phyloP scores from a whole-genome alignment of 768 basidiomycete genomes.

The Termitomyces sp. region DNA sequence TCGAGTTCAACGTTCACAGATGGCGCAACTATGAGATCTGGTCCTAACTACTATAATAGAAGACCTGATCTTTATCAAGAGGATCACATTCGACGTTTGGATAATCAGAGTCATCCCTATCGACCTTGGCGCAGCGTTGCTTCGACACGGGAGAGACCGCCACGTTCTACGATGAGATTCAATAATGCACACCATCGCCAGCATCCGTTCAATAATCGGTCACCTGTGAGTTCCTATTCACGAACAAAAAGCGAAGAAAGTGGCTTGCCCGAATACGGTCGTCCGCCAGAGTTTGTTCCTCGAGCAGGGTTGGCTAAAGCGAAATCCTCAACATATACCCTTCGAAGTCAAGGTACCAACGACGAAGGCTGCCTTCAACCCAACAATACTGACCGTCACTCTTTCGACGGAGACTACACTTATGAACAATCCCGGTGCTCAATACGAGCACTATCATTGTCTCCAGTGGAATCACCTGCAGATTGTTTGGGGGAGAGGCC shows the following conservation, averaged over 20 bases:
- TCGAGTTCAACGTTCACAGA: neutral
- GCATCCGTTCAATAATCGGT: neutral
- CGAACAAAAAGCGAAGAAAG: neutral
- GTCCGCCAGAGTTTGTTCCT: neutral
- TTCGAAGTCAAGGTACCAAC: neutral
- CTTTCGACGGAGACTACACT: neutral
- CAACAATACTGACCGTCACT: neutral
- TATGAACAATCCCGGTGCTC: neutral
- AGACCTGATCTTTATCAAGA: neutral
- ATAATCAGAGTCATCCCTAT: neutral
- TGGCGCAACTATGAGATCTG: neutral
- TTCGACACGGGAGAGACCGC: neutral
- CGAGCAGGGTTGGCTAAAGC: neutral
- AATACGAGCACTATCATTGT: neutral
- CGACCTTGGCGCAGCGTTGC: neutral
- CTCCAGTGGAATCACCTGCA: neutral
- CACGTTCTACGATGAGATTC: neutral
- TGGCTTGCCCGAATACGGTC: neutral
- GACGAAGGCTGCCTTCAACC: neutral
- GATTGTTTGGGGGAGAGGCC: neutral
- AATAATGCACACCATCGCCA: neutral
- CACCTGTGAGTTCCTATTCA: neutral
- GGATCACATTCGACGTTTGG: neutral
- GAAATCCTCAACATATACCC: neutral
- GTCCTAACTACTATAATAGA: neutral